phyloP scores from a whole-genome alignment of 306 rosid genomes.

The Prunus dulcis region DNA sequence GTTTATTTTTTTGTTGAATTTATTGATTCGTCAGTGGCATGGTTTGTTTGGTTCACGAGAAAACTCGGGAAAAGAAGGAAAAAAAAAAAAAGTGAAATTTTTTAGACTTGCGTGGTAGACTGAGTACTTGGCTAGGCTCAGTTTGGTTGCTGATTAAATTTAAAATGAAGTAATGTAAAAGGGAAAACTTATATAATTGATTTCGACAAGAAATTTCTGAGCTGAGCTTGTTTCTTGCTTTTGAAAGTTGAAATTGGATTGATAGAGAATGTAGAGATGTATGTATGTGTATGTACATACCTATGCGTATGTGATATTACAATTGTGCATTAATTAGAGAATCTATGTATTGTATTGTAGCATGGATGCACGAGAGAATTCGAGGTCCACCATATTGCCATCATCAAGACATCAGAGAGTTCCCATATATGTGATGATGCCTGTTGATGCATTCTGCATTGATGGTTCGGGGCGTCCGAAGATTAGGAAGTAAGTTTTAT shows the following conservation, averaged over 20 bases:
- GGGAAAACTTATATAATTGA: neutral
- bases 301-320: neutral
- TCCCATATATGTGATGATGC: constrained; percentile 40
- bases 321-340: neutral
- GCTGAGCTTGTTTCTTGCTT: neutral
- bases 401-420: constrained; percentile 18
- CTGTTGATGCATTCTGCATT: constrained; percentile 23
- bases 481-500: constrained; percentile 27
- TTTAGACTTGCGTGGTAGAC: neutral
- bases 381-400: constrained; percentile 20
- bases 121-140: neutral
- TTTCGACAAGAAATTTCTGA: neutral
- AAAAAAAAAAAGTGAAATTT: too few relatives aligned
- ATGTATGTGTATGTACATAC: neutral
- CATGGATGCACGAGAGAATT: constrained; percentile 30
- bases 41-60: neutral
- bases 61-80: neutral
- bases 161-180: neutral
- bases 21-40: neutral
- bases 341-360: constrained; percentile 15
- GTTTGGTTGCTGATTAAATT: neutral
- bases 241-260: neutral
- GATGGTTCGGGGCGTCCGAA: constrained; percentile 24
- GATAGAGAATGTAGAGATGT: too few relatives aligned
- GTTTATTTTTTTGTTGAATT: neutral